Conservation (phyloP, 2,329 filamentous ascomycete species). For the Claviceps quebecensis region DNA sequence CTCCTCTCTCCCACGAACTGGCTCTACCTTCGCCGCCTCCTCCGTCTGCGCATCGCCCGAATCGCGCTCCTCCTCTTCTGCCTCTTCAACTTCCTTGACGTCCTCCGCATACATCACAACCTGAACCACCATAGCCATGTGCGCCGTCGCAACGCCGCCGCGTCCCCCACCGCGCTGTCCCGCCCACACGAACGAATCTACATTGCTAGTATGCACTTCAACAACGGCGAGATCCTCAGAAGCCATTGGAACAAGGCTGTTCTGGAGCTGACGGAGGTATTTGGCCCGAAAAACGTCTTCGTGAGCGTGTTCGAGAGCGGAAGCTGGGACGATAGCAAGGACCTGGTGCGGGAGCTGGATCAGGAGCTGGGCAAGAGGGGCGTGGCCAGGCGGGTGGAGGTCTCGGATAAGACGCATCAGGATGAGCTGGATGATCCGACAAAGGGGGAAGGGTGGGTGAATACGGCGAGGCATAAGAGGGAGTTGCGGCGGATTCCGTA, state of each 20-base stretch:
- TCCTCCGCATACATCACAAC: slow-evolving; percentile 22
- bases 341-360: slow-evolving; percentile 43
- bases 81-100: slow-evolving; percentile 25
- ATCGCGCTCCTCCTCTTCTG: slow-evolving; percentile 20
- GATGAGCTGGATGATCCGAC: slow-evolving; percentile 36
- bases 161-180: slow-evolving; percentile 1
- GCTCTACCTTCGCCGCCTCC: slow-evolving; percentile 22
- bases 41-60: slow-evolving; percentile 21
- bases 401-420: slow-evolving; percentile 44
- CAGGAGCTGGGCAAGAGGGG: slow-evolving; percentile 33
- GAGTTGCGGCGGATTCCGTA: slow-evolving; percentile 56
- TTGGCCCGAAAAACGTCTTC: slow-evolving; percentile 52
- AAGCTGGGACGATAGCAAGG: slow-evolving; percentile 55
- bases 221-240: slow-evolving; percentile 45
- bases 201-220: slow-evolving; percentile 58
- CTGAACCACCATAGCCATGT: slow-evolving; percentile 17
- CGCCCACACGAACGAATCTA: slow-evolving; percentile 36
- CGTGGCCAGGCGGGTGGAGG: slow-evolving; percentile 39
- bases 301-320: slow-evolving; percentile 56
- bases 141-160: slow-evolving; percentile 7
- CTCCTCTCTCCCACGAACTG: slow-evolving; percentile 17
- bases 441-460: slow-evolving; percentile 45
- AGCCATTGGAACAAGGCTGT: slow-evolving; percentile 50
- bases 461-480: slow-evolving; percentile 36
- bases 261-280: slow-evolving; percentile 36